These are phyloP conservation scores for Epichloe scottii DNA, from an alignment of 2,329 filamentous ascomycete genomes.

Conservation along the genomic window DNA sequence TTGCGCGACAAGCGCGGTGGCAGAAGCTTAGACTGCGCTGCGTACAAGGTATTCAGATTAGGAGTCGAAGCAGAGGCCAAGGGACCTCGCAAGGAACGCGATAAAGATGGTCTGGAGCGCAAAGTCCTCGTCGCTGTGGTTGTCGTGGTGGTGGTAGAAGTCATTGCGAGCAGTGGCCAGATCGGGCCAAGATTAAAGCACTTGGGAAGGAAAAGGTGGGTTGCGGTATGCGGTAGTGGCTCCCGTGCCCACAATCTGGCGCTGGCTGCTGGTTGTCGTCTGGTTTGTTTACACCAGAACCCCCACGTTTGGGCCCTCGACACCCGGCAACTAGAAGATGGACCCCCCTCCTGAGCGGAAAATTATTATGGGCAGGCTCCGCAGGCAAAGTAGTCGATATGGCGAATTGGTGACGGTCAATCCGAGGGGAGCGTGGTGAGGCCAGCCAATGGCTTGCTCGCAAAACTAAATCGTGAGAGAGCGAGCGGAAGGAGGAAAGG, in stretches of 20 bases:
- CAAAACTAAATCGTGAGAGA: not conserved
- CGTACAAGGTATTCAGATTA: conserved; percentile 42
- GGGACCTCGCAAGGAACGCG: conserved; percentile 31
- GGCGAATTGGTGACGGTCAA: not conserved
- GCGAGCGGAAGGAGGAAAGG: not conserved
- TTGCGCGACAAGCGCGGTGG: conserved; percentile 50
- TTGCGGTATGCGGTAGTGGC: not conserved
- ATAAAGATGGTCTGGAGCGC: conserved; percentile 11
- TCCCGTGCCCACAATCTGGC: not conserved
- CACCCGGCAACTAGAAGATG: not conserved
- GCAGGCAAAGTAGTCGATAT: not conserved
- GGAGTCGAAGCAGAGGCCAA: conserved; percentile 42
- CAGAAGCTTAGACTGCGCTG: conserved; percentile 33
- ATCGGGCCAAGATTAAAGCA: conserved; percentile 1
- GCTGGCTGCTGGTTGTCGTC: not conserved
- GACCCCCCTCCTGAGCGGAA: no score
- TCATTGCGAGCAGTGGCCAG: conserved; percentile 10
- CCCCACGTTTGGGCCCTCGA: not conserved
- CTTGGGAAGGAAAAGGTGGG: conserved; percentile 2
- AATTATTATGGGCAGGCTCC: no score
- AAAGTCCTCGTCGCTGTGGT: conserved; percentile 8
- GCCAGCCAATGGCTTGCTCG: not conserved
- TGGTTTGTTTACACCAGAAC: not conserved
- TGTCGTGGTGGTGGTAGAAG: conserved; percentile 10
- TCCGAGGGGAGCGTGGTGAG: not conserved